These are phyloP conservation scores for Botryococcus braunii DNA, from an alignment of 163 green algal genomes.

Conservation along the genomic window DNA sequence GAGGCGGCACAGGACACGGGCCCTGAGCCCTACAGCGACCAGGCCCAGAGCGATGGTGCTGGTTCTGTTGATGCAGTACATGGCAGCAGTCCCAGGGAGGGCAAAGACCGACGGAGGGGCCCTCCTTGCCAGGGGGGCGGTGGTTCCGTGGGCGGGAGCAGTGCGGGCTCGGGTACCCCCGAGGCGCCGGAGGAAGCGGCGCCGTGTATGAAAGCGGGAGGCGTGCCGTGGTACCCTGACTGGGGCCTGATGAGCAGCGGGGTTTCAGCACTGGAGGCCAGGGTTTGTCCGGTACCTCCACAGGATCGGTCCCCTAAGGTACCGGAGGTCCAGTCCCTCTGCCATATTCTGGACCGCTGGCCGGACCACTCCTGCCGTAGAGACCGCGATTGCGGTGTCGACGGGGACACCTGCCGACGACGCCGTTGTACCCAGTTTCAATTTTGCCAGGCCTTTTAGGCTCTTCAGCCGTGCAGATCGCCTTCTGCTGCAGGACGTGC, in stretches of 20 bases:
- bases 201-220: background rate
- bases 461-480: no score
- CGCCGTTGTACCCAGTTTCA: background rate
- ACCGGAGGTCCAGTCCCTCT: background rate
- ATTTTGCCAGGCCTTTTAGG: no score
- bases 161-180: background rate
- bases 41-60: no score
- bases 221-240: background rate
- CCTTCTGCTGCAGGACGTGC: no score
- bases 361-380: background rate
- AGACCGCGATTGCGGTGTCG: constrained; percentile 8
- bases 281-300: background rate
- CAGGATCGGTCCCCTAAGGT: background rate
- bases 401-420: background rate
- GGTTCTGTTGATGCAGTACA: no score
- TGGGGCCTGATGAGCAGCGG: background rate
- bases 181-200: background rate
- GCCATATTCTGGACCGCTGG: background rate
- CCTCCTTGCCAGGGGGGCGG: background rate
- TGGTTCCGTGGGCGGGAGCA: background rate
- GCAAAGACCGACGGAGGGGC: background rate
- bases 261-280: background rate
- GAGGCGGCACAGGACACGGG: no score
- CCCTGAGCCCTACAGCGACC: no score
- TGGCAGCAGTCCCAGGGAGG: background rate